A percentile compares a stretch with the other conserved stretches of the same genome.
These are phyloP conservation scores for Didymella pinodella DNA, from an alignment of 2,329 filamentous ascomycete species.

Conservation along the genomic window DNA sequence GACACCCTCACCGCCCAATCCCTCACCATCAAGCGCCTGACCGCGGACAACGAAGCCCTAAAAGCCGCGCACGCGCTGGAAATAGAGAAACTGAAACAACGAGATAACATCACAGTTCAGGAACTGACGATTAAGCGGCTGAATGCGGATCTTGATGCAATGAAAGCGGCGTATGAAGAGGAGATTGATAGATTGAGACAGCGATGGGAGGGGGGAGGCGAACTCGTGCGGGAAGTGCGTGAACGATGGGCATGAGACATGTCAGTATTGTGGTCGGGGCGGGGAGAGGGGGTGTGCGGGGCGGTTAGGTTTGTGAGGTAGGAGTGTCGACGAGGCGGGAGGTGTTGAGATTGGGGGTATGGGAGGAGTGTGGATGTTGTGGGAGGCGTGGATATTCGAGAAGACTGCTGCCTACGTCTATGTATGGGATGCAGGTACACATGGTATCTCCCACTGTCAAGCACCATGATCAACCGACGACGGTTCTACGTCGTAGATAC, in stretches of 20 bases:
- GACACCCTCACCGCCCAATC: not conserved
- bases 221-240: not conserved
- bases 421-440: no score
- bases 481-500: no score
- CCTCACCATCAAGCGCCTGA: not conserved
- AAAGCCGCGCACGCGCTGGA: not conserved
- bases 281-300: not conserved
- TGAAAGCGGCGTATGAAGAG: not conserved
- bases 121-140: not conserved
- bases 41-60: not conserved
- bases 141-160: not conserved
- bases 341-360: no score
- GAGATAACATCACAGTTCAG: not conserved
- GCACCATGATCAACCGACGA: no score
- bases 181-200: not conserved
- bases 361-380: no score
- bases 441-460: no score
- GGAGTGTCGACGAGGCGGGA: not conserved
- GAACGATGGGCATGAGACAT: not conserved
- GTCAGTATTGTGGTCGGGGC: not conserved
- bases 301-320: not conserved
- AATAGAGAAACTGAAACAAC: not conserved
- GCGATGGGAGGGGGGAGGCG: not conserved
- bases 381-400: no score
- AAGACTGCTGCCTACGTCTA: no score